Evolutionary conservation across 257 asterid genomes (phyloP).

Genomic region (Solanum appendiculatum): DNA sequence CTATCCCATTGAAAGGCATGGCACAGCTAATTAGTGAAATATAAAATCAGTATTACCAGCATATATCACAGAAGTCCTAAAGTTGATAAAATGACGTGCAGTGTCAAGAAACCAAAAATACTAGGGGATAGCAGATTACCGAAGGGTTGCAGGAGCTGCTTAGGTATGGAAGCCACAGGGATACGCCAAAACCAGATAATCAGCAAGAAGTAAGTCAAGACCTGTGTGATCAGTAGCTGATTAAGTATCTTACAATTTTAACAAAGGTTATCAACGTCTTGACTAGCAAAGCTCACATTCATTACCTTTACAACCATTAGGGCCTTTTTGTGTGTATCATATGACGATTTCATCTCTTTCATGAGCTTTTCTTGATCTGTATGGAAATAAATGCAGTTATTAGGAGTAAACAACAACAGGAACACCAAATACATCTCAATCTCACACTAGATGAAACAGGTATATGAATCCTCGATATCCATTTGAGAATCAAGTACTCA

Average conservation of each 20-base stretch:
- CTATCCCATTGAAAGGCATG: neutral
- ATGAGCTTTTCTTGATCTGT: constrained; percentile 56
- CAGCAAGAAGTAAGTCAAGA: constrained; percentile 31
- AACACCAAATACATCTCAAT: neutral
- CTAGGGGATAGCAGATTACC: constrained; percentile 30
- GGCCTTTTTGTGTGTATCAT: constrained; percentile 34
- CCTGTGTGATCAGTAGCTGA: constrained; percentile 23
- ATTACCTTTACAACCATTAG: constrained; percentile 49
- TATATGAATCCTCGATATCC: neutral
- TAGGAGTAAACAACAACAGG: neutral
- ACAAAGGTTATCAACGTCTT: neutral
- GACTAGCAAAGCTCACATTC: constrained; percentile 6
- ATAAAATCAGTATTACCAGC: neutral
- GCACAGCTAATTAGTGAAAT: neutral
- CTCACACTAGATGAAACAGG: neutral
- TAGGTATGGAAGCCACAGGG: constrained; percentile 70
- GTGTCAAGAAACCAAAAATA: neutral
- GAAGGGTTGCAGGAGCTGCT: constrained; percentile 80
- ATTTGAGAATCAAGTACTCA: neutral
- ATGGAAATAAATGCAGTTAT: neutral
- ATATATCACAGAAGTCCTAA: neutral
- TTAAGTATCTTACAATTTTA: neutral
- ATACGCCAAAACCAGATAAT: constrained; percentile 78
- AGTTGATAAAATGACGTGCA: neutral
- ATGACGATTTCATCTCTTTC: constrained; percentile 44